Base-by-base conservation (phyloP, 805 yeast species). In the Suhomyces tanzawaensis region DNA sequence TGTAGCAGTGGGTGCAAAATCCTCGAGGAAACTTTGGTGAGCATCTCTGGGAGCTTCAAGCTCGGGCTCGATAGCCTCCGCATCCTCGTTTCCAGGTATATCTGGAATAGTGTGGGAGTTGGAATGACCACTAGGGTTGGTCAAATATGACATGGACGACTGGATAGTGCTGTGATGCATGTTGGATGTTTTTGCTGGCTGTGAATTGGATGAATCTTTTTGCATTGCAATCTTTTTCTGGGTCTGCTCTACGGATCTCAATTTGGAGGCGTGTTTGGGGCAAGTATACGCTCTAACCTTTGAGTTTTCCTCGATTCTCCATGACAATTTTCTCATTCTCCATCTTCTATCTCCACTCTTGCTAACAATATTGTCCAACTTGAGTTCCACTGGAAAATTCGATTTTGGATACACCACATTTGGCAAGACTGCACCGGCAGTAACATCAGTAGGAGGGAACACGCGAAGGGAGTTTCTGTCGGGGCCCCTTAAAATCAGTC, bases 401-500 rank as follows among this genome's bases (percentile, higher is more conserved):
- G 96, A 83, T 56, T 85, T 82, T 9, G 98, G 98, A 58, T 86
- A 86, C 22, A 86, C 75, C 12, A 89, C 95, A 46, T 85, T 85
- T 2, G 99, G 99, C 34, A 93, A 67, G 12, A 82, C 84, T 7
- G 95, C 93, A 19, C 84, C 78, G 5, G 96, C 95, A 3, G 88
- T 82, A 25, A 93, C 82, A 29, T 84, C 85, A 0, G 98, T 91
- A 6, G 99, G 98, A 1, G 99, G 99, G 61, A 93, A 93, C 1
- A 93, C 86, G 44, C 99, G 75, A 26, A 88, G 64, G 1, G 96
- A 86, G 53, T 85, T 87, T 49, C 89, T 73, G 56, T 90, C 96
- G 2, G 86, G 85, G 5, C 93, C 91, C 32, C 87, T 69, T 17
- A 86, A 58, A 21, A 91, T 77, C 40, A 95, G 83, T 51, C 99